Evolutionary conservation across 2,329 filamentous ascomycete genomes (phyloP), one percentile per base, ranked within the genome.

Genomic region (Apiospora koreana): DNA sequence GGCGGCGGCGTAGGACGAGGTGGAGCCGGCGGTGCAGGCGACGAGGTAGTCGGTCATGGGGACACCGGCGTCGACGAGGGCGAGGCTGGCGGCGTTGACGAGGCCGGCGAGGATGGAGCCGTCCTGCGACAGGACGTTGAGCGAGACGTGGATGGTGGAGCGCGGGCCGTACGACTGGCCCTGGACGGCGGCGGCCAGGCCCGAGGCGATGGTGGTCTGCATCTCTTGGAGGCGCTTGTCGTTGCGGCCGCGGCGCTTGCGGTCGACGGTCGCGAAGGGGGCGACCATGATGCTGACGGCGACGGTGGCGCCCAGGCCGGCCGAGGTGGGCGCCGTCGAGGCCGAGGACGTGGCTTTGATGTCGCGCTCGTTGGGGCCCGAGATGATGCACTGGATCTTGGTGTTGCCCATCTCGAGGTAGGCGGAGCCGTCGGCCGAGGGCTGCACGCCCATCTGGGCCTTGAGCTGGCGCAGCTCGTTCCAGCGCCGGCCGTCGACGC

Each of bases 341-440:
- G 21, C 69, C 69, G 65, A 67, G 71, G 80, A 82, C 28, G 35
- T 81, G 87, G 81, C 98, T 95, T 46, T 50, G 18, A 6, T 4
- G 42, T n/a, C 65, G 10, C 43, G 70, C 82, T 99, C 96, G 46
- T 89, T 90, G 0, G 96, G 96, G 0, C 96, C 96, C 1, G 91
- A 90, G 65, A 99, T 91, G 31, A 95, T 94, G 82, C 95, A 98
- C 83, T 98, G 93, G 75, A 99, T 92, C 80, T 97, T 96, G 28
- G 96, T 99, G 83, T 98, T 97, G 76, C 96, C 96, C 92, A 97
- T 97, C 80, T 97, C 94, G 71, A 98, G 90, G 82, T 97, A 97
- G 72, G 92, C 94, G 62, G 93, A 97, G 45, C 96, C 96, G 76
- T 98, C 96, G 69, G 95, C 94, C 67, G 95, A 92, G 72, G 95